A percentile compares a stretch with the other conserved stretches of the same genome.
Conservation (phyloP, 2,329 filamentous ascomycete genomes). For the Colletotrichum lindemuthianum region DNA sequence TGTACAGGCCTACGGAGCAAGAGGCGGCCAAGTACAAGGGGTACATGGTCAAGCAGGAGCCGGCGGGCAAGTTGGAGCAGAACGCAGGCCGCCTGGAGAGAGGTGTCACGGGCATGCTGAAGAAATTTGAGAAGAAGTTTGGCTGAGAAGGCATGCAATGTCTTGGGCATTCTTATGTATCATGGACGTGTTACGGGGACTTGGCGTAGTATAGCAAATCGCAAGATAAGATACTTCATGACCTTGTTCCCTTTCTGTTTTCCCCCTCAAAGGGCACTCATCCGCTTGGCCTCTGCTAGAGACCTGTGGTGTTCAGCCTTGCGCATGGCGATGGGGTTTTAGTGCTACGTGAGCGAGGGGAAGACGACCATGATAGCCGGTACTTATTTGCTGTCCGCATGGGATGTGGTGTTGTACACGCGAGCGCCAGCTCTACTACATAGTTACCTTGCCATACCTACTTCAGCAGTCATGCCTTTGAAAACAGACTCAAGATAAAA, state of each 20-base stretch:
- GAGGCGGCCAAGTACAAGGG: constrained; percentile 60
- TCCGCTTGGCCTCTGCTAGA: neutral
- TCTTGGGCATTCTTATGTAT: neutral
- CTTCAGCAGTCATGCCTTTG: too few relatives aligned
- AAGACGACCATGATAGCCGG: too few relatives aligned
- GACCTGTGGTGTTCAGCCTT: neutral
- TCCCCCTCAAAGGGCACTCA: neutral
- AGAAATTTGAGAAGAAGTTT: constrained; percentile 83
- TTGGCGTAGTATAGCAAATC: too few relatives aligned
- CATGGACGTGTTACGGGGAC: neutral
- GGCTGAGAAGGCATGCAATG: constrained; percentile 47
- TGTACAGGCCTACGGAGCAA: constrained; percentile 74
- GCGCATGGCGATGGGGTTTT: too few relatives aligned
- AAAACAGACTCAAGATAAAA: too few relatives aligned
- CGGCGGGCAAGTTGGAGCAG: constrained; percentile 68
- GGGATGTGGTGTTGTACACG: too few relatives aligned
- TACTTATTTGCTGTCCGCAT: too few relatives aligned
- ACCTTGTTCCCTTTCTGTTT: neutral
- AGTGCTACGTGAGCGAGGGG: too few relatives aligned
- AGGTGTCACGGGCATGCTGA: constrained; percentile 76
- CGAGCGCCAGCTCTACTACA: too few relatives aligned
- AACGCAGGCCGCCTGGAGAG: constrained; percentile 74
- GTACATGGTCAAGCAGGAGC: constrained; percentile 57
- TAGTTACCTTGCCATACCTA: too few relatives aligned
- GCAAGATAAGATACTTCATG: too few relatives aligned